A percentile compares a stretch with the other conserved stretches of the same genome.
These are phyloP conservation scores for Lachancea cidri DNA, from an alignment of 805 yeast genomes.

Conservation along the genomic window DNA sequence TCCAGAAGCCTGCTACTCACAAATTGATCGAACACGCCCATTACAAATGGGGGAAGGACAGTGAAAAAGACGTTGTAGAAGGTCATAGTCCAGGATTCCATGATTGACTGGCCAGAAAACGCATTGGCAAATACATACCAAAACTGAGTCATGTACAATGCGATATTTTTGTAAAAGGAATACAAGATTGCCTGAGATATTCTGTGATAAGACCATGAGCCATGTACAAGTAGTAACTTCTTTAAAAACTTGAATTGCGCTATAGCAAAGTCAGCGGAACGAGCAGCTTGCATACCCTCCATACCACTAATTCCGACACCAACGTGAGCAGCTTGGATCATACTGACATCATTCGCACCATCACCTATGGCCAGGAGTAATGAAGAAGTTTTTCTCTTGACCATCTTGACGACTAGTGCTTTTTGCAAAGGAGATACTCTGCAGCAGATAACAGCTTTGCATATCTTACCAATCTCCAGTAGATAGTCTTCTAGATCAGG, in stretches of 20 bases:
- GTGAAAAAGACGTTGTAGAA: constrained; percentile 93
- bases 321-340: constrained; percentile 99
- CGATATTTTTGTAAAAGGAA: constrained; percentile 92
- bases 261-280: constrained; percentile 95
- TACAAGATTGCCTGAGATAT: constrained; percentile 88
- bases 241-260: constrained; percentile 89
- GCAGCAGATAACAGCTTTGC: constrained; percentile 96
- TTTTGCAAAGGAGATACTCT: constrained; percentile 97
- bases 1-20: constrained; percentile 85
- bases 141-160: constrained; percentile 95
- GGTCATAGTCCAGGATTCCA: constrained; percentile 97
- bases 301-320: constrained; percentile 99
- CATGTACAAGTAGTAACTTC: constrained; percentile 85
- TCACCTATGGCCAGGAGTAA: constrained; percentile 90
- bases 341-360: constrained; percentile 98
- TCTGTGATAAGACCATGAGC: constrained; percentile 96
- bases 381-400: constrained; percentile 71
- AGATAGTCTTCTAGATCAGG: constrained; percentile 71
- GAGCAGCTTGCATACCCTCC: constrained; percentile 99
- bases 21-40: constrained; percentile 96
- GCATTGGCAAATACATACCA: constrained; percentile 95
- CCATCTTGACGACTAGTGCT: constrained; percentile 92
- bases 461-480: constrained; percentile 72
- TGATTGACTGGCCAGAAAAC: constrained; percentile 91
- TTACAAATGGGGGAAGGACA: constrained; percentile 90